phyloP scores from a whole-genome alignment of 768 basidiomycete species.

The Naganishia friedmannii region DNA sequence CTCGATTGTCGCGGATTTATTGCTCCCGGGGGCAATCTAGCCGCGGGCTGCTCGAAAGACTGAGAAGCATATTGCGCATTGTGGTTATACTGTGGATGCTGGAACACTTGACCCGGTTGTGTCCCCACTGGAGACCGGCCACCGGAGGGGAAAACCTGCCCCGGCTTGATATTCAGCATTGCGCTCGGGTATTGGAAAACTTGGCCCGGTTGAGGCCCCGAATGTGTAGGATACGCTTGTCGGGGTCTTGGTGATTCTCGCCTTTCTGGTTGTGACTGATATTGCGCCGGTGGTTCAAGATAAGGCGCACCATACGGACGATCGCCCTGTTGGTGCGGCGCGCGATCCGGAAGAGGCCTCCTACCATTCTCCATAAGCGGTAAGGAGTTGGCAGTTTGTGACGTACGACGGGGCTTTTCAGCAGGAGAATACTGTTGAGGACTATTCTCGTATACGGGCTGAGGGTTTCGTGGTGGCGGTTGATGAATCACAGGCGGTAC shows the following conservation, averaged over 20 bases:
- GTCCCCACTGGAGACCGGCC: constrained; percentile 14
- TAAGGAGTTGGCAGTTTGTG: neutral
- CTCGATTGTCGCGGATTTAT: constrained; percentile 31
- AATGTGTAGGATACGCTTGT: constrained; percentile 25
- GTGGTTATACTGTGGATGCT: constrained; percentile 17
- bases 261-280: constrained; percentile 28
- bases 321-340: constrained; percentile 1
- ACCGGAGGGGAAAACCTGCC: constrained; percentile 36
- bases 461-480: constrained; percentile 16
- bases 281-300: constrained; percentile 18
- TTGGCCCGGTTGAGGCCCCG: constrained; percentile 48
- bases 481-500: constrained; percentile 17
- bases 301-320: neutral
- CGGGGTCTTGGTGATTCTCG: constrained; percentile 18
- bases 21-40: constrained; percentile 33
- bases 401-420: constrained; percentile 14
- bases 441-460: neutral
- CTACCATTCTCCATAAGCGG: constrained; percentile 16
- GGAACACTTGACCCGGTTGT: constrained; percentile 19
- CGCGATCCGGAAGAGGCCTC: neutral
- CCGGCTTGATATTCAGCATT: constrained; percentile 41
- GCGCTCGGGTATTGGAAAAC: constrained; percentile 47
- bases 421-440: neutral
- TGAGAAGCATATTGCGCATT: constrained; percentile 8
- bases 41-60: neutral